Percentiles rank a stretch among this genome's conserved stretches.
Conservation (phyloP, 495 filamentous ascomycete species). For the Xylaria venustula region DNA sequence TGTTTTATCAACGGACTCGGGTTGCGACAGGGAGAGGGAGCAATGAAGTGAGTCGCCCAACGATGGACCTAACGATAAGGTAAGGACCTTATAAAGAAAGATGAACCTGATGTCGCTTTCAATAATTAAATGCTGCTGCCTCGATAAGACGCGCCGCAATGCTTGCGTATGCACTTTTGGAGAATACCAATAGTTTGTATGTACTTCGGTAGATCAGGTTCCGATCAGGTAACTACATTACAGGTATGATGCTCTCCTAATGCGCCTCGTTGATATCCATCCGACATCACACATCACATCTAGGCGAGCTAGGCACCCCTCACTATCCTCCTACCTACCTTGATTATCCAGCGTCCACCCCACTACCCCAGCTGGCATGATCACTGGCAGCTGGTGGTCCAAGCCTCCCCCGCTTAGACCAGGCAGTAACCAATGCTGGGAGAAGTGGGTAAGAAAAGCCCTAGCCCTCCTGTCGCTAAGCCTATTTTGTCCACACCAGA, state of each 20-base stretch:
- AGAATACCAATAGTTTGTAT: not conserved
- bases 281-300: no score
- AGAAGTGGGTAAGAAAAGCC: constrained; percentile 21
- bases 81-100: not conserved
- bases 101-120: not conserved
- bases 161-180: not conserved
- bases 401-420: not conserved
- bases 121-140: not conserved
- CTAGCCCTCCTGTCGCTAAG: constrained; percentile 34
- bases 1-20: not conserved
- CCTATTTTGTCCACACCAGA: constrained; percentile 18
- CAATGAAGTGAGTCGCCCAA: not conserved
- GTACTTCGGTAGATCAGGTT: no score
- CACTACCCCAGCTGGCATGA: not conserved
- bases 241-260: no score
- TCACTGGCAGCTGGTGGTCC: not conserved
- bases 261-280: no score
- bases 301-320: not conserved
- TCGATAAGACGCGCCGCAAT: not conserved
- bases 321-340: not conserved
- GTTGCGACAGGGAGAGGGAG: not conserved
- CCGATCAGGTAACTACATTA: no score
- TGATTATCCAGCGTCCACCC: not conserved
- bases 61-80: not conserved
- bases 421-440: not conserved